Evolutionary conservation across 805 yeast species (phyloP).

Genomic region (Hagleromyces aurorensis): DNA sequence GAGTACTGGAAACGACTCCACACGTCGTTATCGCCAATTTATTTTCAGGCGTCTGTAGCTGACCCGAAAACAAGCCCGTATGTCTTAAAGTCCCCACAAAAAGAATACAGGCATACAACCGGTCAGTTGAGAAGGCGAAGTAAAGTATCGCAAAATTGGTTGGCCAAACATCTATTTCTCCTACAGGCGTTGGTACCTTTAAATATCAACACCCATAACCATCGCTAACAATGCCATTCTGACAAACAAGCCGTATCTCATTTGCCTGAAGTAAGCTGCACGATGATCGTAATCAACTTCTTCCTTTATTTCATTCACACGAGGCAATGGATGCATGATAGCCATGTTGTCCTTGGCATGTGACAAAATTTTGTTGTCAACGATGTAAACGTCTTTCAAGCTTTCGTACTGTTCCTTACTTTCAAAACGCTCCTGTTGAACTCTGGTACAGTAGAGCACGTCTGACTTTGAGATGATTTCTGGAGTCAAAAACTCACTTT

Average conservation of each 20-base stretch:
- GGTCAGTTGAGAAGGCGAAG: too few species aligned
- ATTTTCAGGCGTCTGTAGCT: too few species aligned
- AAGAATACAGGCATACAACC: slow-evolving; percentile 1
- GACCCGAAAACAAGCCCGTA: not conserved
- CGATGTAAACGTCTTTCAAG: slow-evolving; percentile 83
- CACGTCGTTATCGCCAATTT: too few species aligned
- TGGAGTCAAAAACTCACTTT: slow-evolving; percentile 69
- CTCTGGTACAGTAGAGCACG: slow-evolving; percentile 95
- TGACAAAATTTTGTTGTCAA: slow-evolving; percentile 83
- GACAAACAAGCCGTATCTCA: slow-evolving; percentile 96
- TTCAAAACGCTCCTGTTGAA: slow-evolving; percentile 92
- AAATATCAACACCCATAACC: slow-evolving; percentile 93
- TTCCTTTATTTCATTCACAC: slow-evolving; percentile 92
- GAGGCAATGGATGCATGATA: slow-evolving; percentile 97
- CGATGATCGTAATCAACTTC: slow-evolving; percentile 99
- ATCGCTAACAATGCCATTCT: slow-evolving; percentile 98
- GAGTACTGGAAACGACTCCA: too few species aligned
- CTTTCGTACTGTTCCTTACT: slow-evolving; percentile 71
- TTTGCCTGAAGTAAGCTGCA: slow-evolving; percentile 99
- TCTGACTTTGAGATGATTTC: slow-evolving; percentile 86
- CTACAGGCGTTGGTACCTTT: slow-evolving; percentile 5
- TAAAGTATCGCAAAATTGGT: too few species aligned
- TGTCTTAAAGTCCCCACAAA: slow-evolving; percentile 16
- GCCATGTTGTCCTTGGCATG: slow-evolving; percentile 98
- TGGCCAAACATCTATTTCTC: not conserved